Conservation (phyloP, 2,329 filamentous ascomycete genomes). For the Cryphonectria radicalis region DNA sequence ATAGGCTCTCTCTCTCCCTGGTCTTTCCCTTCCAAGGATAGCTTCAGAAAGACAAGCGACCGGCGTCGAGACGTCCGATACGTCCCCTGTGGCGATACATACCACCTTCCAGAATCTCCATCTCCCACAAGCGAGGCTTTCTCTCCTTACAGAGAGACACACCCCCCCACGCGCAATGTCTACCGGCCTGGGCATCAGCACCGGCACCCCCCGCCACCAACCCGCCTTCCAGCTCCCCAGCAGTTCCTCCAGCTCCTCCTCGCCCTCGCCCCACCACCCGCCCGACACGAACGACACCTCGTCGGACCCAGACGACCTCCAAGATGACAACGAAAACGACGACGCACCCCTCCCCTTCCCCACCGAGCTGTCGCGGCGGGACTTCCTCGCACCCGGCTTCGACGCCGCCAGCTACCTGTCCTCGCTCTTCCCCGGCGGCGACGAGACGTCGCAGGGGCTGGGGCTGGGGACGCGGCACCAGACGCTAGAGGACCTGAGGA, state of each 20-base stretch:
- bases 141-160: not conserved
- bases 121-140: not conserved
- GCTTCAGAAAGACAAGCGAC: not conserved
- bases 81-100: not conserved
- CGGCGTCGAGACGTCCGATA: not conserved
- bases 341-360: constrained; percentile 81
- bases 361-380: constrained; percentile 76
- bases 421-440: constrained; percentile 37
- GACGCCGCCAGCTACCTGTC: constrained; percentile 80
- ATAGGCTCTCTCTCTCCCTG: not conserved
- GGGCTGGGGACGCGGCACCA: constrained; percentile 68
- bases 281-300: constrained; percentile 33
- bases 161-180: constrained; percentile 15
- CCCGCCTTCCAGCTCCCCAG: constrained; percentile 31
- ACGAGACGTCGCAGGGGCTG: constrained; percentile 27
- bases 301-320: constrained; percentile 47
- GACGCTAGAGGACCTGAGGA: constrained; percentile 89
- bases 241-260: constrained; percentile 38
- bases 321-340: constrained; percentile 42
- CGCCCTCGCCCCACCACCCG: constrained; percentile 34
- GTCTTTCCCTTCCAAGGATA: not conserved
- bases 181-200: constrained; percentile 24
- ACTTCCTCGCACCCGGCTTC: constrained; percentile 81
- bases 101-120: not conserved
- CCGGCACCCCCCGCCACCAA: constrained; percentile 7